Evolutionary conservation across 2,329 filamentous ascomycete species (phyloP).

Genomic region (Thelonectria blattea): DNA sequence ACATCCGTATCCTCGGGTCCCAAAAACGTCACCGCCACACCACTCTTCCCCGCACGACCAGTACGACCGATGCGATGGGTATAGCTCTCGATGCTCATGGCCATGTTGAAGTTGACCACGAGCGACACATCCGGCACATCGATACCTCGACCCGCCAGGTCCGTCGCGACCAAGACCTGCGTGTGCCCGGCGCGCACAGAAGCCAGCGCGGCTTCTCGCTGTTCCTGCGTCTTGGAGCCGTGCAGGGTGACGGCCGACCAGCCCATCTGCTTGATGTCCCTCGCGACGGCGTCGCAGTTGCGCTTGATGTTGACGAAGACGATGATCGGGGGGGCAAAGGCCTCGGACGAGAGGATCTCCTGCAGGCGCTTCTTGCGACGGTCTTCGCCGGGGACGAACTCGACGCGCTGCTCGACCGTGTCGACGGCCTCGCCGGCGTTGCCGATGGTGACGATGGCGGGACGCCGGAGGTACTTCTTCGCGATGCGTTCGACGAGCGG

Average conservation of each 20-base stretch:
- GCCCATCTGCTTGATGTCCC: slow-evolving; percentile 93
- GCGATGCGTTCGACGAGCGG: slow-evolving; percentile 90
- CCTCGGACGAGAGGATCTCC: slow-evolving; percentile 81
- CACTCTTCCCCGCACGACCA: slow-evolving; percentile 94
- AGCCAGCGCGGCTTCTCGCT: slow-evolving; percentile 89
- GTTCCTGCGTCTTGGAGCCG: slow-evolving; percentile 95
- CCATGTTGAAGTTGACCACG: slow-evolving; percentile 99
- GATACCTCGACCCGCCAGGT: slow-evolving; percentile 95
- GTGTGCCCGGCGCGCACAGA: slow-evolving; percentile 82
- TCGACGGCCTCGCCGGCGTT: slow-evolving; percentile 96
- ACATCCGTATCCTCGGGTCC: slow-evolving; percentile 89
- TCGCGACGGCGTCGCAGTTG: slow-evolving; percentile 93
- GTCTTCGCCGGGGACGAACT: slow-evolving; percentile 89
- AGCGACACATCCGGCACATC: slow-evolving; percentile 93
- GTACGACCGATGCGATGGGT: slow-evolving; percentile 97
- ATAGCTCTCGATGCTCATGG: slow-evolving; percentile 88
- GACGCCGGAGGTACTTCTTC: slow-evolving; percentile 92
- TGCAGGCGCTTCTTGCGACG: slow-evolving; percentile 95
- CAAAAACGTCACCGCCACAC: slow-evolving; percentile 94
- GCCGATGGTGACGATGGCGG: slow-evolving; percentile 92
- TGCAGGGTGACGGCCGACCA: slow-evolving; percentile 90
- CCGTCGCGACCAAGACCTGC: slow-evolving; percentile 92
- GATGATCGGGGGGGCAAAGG: slow-evolving; percentile 90
- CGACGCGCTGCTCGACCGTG: slow-evolving; percentile 95
- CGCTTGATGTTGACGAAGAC: slow-evolving; percentile 99